Evolutionary conservation across 495 filamentous ascomycete species (phyloP), one percentile per base, ranked within the genome.

Genomic region (Annulohypoxylon maeteangense): DNA sequence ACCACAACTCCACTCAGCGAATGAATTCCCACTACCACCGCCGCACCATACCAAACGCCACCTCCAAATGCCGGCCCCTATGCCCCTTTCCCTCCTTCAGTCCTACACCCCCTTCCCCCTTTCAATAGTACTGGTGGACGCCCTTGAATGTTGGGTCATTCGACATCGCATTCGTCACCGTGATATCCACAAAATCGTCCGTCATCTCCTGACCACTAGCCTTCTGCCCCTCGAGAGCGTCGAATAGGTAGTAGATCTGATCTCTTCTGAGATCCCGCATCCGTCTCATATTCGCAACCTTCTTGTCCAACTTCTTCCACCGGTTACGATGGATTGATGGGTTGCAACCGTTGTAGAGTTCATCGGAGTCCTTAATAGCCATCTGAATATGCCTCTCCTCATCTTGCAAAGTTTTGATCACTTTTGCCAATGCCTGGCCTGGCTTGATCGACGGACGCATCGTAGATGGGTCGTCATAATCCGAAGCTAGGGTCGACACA

Each of bases 181-280:
- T 92, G 32, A 90, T 81, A 62, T 94, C 91, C 56, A 93, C 83
- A 65, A 90, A 87, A 23, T 89, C 84, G 67, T 87, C 83, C 0
- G 81, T 88, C 83, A 94, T 90, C 57, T 89, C 81, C 63, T 87
- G 85, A 1, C 88, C 89, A 20, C 84, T 82, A 56, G 83, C 78
- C 81, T 91, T 92, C 75, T 91, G 90, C 7, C 91, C 93, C 76
- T 97, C 95, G 7, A 97, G 85, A 7, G 97, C 93, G 74, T 98
- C 95, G 66, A 96, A 93, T 6, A 98, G 83, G 7, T 88, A 86
- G 76, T 98, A 98, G 44, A 98, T 90, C 75, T 96, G 92, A 63
- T 94, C 92, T n/a, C 89, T 87, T 78, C 95, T 94, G 65, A 84
- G 82, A 75, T 95, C 92, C 44, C 94, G 88, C 58, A 87, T 85